Evolutionary conservation across 331 rosid species (phyloP), one percentile per base, ranked within the genome.

Genomic region (Acacia pycnantha): DNA sequence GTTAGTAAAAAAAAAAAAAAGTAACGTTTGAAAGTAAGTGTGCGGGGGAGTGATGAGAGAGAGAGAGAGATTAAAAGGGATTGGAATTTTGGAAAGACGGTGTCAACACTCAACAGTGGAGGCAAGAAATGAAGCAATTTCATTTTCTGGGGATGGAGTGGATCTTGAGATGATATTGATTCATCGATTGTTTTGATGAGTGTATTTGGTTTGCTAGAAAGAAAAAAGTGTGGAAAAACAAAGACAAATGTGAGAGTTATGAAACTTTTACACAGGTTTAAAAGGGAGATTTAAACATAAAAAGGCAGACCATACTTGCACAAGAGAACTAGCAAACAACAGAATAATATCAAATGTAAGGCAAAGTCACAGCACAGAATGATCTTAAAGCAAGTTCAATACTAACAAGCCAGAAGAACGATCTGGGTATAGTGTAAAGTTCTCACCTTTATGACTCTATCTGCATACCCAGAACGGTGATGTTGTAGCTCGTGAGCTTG

Each of bases 401-500:
- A 14, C 31, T 5, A 35, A 58, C 43, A 69, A 41, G 75, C 13
- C 77, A 50, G 33, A 75, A 78, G 4, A 37, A 53, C 26, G 29
- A 16, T 66, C 73, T 18, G 15, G 27, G 44, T 41, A 58, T 5
- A 6, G 84, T 22, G 22, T n/a, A 10, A 76, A 79, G 44, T 22
- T 70, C 85, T 85, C 77, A 91, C 96, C 92, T 83, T 85, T 83
- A 77, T 74, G 46, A 51, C 5, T 53, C 8, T 78, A 19, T 35
- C 40, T 66, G 79, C 79, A 80, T 27, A 67, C 67, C 70, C 47
- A 79, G 80, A 65, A 27, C 68, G 79, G 50, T 24, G 65, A 43
- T 59, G 74, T 21, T 56, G 22, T 2, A 67, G 26, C 48, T 18
- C 19, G 26, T 18, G 46, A 66, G 24, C 46, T 11, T 22, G 62